Evolutionary conservation across 2,329 filamentous ascomycete genomes (phyloP).

Genomic region (Fusarium verrucosum): DNA sequence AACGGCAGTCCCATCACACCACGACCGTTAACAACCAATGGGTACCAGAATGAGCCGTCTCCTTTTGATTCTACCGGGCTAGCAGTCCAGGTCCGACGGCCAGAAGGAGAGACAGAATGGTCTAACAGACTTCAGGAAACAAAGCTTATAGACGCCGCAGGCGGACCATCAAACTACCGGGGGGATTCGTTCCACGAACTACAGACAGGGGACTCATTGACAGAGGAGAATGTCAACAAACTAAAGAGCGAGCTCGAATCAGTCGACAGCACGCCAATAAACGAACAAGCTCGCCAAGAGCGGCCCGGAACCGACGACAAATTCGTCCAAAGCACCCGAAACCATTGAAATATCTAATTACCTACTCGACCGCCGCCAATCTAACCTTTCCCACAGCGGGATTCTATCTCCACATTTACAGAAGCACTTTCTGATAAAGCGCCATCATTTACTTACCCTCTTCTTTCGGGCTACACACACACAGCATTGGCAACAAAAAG

Average conservation of each 20-base stretch:
- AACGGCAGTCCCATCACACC: slow-evolving; percentile 52
- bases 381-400: not conserved
- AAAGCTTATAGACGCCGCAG: slow-evolving; percentile 59
- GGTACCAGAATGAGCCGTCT: slow-evolving; percentile 52
- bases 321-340: slow-evolving; percentile 11
- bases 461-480: slow-evolving; percentile 7
- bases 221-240: slow-evolving; percentile 63
- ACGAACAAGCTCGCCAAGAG: not conserved
- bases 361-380: slow-evolving; percentile 18
- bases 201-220: slow-evolving; percentile 56
- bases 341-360: slow-evolving; percentile 1
- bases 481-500: slow-evolving; percentile 29
- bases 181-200: slow-evolving; percentile 49
- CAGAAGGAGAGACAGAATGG: slow-evolving; percentile 54
- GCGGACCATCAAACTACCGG: slow-evolving; percentile 49
- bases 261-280: slow-evolving; percentile 34
- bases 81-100: slow-evolving; percentile 47
- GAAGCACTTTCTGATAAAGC: not conserved
- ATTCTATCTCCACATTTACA: slow-evolving; percentile 2
- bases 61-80: slow-evolving; percentile 55
- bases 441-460: slow-evolving; percentile 4
- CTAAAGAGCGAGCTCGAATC: slow-evolving; percentile 53
- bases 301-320: not conserved
- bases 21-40: slow-evolving; percentile 51
- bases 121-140: slow-evolving; percentile 57